Evolutionary conservation across 306 rosid genomes (phyloP).

Genomic region (Potentilla sterilis): DNA sequence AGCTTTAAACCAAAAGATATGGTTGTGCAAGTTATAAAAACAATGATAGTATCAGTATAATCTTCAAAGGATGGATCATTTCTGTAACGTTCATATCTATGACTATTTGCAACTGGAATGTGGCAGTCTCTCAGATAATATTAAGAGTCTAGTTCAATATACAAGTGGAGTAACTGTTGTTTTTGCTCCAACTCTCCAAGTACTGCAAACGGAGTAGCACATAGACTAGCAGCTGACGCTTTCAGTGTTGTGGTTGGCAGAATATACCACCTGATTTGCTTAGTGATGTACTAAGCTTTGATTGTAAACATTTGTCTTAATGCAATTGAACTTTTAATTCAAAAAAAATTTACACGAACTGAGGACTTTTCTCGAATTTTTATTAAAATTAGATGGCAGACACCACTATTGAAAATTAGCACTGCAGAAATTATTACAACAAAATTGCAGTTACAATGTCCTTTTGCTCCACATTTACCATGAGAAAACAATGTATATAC

Average conservation of each 20-base stretch:
- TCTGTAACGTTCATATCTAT: background rate
- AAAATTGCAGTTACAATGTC: conserved; percentile 19
- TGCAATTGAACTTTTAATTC: no score
- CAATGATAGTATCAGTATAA: background rate
- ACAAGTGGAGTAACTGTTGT: no score
- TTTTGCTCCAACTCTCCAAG: no score
- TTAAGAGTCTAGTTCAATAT: no score
- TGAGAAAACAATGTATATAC: conserved; percentile 4
- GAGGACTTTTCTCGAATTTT: background rate
- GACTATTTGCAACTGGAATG: no score
- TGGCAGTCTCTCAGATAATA: no score
- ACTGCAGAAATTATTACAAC: background rate
- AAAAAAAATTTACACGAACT: background rate
- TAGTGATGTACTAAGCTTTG: no score
- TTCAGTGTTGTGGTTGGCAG: no score
- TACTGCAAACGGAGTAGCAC: no score
- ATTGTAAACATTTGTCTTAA: no score
- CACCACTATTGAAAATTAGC: background rate
- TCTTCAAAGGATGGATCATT: background rate
- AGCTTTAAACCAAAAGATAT: background rate
- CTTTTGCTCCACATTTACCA: conserved; percentile 12
- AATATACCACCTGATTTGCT: no score
- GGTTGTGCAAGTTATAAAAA: background rate
- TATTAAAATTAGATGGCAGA: background rate
- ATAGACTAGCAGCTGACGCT: no score